Percentiles rank a stretch among this genome's conserved stretches.
Conservation (phyloP, 768 basidiomycete species). For the Coprinellus aureogranulatus region DNA sequence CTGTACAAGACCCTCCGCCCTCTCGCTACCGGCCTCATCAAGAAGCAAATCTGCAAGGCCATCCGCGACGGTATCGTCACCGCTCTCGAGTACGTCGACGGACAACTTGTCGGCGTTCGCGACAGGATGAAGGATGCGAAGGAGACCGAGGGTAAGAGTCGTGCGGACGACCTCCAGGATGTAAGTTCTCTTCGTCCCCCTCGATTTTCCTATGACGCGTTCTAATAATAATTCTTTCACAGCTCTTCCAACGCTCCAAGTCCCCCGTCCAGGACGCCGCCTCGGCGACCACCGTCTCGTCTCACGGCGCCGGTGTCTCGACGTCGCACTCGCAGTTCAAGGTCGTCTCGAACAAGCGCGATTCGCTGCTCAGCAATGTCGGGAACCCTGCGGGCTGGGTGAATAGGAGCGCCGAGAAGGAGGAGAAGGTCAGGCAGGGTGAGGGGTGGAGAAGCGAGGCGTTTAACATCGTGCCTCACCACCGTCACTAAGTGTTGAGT, state of each 20-base stretch:
- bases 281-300: neutral
- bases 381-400: slow-evolving; percentile 75
- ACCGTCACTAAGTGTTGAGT: too few species aligned
- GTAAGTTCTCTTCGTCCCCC: slow-evolving; percentile 31
- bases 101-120: slow-evolving; percentile 85
- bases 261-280: neutral
- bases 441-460: slow-evolving; percentile 44
- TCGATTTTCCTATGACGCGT: neutral
- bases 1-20: slow-evolving; percentile 83
- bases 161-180: slow-evolving; percentile 55
- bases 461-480: slow-evolving; percentile 21
- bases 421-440: slow-evolving; percentile 23
- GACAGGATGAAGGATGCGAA: slow-evolving; percentile 68
- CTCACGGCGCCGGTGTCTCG: neutral
- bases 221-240: slow-evolving; percentile 1
- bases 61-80: slow-evolving; percentile 68
- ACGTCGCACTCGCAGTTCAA: slow-evolving; percentile 66
- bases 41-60: slow-evolving; percentile 61
- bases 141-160: slow-evolving; percentile 30
- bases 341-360: slow-evolving; percentile 68
- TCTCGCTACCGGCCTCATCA: slow-evolving; percentile 78
- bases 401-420: slow-evolving; percentile 49
- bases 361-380: slow-evolving; percentile 61
- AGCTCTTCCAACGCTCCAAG: slow-evolving; percentile 14
- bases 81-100: slow-evolving; percentile 84